Conservation (phyloP, 2,329 filamentous ascomycete species). For the Hypomyces perniciosus region DNA sequence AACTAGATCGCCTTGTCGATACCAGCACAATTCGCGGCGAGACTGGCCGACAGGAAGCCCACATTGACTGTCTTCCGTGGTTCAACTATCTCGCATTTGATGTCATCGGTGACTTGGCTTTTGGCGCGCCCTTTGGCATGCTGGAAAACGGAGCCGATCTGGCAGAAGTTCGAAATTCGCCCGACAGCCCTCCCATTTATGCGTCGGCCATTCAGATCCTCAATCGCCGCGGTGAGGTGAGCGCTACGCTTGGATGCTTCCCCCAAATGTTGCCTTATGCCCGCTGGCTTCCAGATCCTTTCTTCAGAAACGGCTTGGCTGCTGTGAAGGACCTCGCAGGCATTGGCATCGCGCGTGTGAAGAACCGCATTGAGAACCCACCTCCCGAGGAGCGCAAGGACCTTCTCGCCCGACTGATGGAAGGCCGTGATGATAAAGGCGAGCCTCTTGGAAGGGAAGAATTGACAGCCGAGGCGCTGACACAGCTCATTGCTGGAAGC, state of each 20-base stretch:
- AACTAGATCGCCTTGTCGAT: conserved; percentile 61
- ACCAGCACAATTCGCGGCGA: conserved; percentile 40
- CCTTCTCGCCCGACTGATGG: conserved; percentile 75
- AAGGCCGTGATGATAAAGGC: conserved; percentile 76
- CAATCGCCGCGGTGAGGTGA: conserved; percentile 83
- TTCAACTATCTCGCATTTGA: conserved; percentile 53
- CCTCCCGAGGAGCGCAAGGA: conserved; percentile 64
- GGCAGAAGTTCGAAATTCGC: conserved; percentile 62
- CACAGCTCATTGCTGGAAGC: conserved; percentile 75
- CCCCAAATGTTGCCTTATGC: conserved; percentile 74
- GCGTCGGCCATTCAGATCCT: conserved; percentile 80
- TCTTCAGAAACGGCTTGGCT: conserved; percentile 68
- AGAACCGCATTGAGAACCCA: conserved; percentile 64
- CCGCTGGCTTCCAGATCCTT: conserved; percentile 72
- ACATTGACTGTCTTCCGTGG: conserved; percentile 71
- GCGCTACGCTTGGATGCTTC: conserved; percentile 68
- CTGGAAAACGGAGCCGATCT: conserved; percentile 68
- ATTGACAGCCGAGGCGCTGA: conserved; percentile 81
- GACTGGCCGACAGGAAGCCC: conserved; percentile 55
- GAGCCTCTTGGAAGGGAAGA: conserved; percentile 70
- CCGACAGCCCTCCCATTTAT: conserved; percentile 57
- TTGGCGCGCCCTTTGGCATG: conserved; percentile 58
- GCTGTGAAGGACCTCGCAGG: conserved; percentile 78
- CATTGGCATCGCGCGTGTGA: conserved; percentile 80
- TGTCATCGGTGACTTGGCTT: conserved; percentile 44